These are phyloP conservation scores for Saccharomyces paradoxus DNA, from an alignment of 805 yeast species.

Conservation along the genomic window DNA sequence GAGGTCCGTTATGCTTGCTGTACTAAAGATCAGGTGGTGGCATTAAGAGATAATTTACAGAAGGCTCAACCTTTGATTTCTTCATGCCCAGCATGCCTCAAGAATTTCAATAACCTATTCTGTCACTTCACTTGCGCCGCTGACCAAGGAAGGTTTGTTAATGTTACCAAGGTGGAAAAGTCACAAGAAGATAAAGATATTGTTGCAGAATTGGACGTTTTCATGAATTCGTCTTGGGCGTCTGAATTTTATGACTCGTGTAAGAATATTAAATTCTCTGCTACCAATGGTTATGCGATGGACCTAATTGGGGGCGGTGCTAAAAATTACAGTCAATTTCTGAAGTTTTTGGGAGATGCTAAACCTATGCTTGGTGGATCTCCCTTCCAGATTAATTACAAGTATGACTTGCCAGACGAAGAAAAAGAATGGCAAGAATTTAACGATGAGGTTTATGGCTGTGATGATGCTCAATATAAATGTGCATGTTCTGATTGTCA, in stretches of 20 bases:
- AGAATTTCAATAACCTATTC: constrained; percentile 75
- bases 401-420: constrained; percentile 36
- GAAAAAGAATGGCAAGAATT: constrained; percentile 9
- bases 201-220: constrained; percentile 65
- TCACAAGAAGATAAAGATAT: constrained; percentile 42
- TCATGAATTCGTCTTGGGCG: constrained; percentile 54
- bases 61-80: constrained; percentile 76
- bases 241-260: constrained; percentile 69
- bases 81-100: constrained; percentile 88
- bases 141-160: constrained; percentile 64
- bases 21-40: constrained; percentile 48
- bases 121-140: constrained; percentile 89
- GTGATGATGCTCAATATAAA: constrained; percentile 56
- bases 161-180: constrained; percentile 44
- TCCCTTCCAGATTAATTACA: constrained; percentile 84
- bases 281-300: constrained; percentile 95
- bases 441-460: constrained; percentile 29
- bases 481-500: constrained; percentile 93
- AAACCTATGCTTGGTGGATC: constrained; percentile 92
- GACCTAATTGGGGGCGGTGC: constrained; percentile 98
- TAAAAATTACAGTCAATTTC: constrained; percentile 54
- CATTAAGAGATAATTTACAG: constrained; percentile 51
- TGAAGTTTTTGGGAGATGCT: constrained; percentile 88
- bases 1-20: constrained; percentile 56
- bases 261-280: constrained; percentile 80